phyloP scores from a whole-genome alignment of 208 protist genomes.

The Acanthamoeba castellanii region DNA sequence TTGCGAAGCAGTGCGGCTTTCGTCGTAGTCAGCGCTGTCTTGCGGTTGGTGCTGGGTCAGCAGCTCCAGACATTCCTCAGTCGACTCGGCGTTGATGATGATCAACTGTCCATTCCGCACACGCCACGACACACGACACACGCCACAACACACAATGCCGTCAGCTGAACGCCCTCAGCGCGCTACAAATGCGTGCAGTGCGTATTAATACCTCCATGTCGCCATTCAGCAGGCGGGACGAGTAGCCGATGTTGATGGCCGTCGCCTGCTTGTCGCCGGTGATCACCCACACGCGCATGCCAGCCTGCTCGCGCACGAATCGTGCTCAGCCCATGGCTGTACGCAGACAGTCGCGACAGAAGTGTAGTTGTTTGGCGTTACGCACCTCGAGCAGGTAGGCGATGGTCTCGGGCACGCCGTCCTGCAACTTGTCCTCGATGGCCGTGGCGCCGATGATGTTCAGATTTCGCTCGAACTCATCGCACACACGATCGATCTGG shows the following conservation, averaged over 20 bases:
- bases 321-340: not conserved
- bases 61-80: slow-evolving; percentile 21
- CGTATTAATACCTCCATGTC: slow-evolving; percentile 15
- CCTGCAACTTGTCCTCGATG: slow-evolving; percentile 97
- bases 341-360: not conserved
- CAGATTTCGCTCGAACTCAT: slow-evolving; percentile 92
- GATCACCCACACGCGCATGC: slow-evolving; percentile 63
- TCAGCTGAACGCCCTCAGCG: no score
- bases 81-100: slow-evolving; percentile 51
- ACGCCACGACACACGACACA: not conserved
- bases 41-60: not conserved
- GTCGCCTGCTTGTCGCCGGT: slow-evolving; percentile 93
- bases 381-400: slow-evolving; percentile 75
- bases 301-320: not conserved
- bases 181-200: no score
- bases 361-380: not conserved
- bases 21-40: not conserved
- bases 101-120: slow-evolving; percentile 3
- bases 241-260: slow-evolving; percentile 92
- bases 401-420: slow-evolving; percentile 94
- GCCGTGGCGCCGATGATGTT: slow-evolving; percentile 94
- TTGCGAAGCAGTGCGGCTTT: not conserved
- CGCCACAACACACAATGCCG: not conserved
- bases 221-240: slow-evolving; percentile 78
- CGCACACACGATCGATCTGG: slow-evolving; percentile 44